These are phyloP conservation scores for Ceratobasidium sp. DNA, from an alignment of 1,284 basidiomycete species.

Conservation along the genomic window DNA sequence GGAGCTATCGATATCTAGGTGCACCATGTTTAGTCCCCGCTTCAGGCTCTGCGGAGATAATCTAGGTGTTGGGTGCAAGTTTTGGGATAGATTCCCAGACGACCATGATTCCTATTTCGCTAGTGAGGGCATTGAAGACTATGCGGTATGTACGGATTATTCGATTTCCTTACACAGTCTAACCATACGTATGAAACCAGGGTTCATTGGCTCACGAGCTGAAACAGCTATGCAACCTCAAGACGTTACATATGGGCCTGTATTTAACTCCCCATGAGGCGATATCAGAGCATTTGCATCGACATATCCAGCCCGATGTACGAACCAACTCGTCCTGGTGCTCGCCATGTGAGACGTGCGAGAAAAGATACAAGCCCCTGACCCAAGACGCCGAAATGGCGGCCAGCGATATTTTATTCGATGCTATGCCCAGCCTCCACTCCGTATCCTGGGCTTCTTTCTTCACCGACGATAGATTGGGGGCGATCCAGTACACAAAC, in stretches of 20 bases:
- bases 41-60: not conserved
- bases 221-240: not conserved
- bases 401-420: conserved; percentile 8
- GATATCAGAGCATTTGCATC: conserved; percentile 5
- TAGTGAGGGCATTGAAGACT: conserved; percentile 30
- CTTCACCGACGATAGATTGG: conserved; percentile 11
- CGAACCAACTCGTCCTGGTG: not conserved
- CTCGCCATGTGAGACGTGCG: not conserved
- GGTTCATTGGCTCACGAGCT: conserved; percentile 11
- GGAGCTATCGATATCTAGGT: conserved; percentile 36
- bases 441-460: conserved; percentile 21
- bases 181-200: not conserved
- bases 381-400: not conserved
- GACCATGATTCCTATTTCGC: conserved; percentile 43
- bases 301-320: not conserved
- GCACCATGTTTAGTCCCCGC: conserved; percentile 33
- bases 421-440: conserved; percentile 3
- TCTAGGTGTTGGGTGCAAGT: not conserved
- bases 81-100: conserved; percentile 27
- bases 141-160: conserved; percentile 18
- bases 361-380: not conserved
- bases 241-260: conserved; percentile 25
- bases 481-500: not conserved
- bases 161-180: not conserved
- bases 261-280: conserved; percentile 35